Percentiles rank a stretch among this genome's conserved stretches.
Conservation (phyloP, 768 basidiomycete species). For the Russula vinacea region DNA sequence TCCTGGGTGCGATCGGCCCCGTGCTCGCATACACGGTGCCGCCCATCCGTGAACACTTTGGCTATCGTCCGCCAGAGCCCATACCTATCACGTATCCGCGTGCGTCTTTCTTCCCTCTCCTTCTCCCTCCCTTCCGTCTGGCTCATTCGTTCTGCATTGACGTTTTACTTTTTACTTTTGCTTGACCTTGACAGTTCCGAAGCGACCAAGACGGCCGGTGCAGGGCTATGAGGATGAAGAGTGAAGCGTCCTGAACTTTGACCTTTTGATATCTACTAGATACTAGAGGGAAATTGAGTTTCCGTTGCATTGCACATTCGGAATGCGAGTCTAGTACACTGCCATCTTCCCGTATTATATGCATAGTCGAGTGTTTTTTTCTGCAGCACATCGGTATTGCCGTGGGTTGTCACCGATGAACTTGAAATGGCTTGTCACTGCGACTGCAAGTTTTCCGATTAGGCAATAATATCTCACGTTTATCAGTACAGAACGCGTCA, state of each 20-base stretch:
- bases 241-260: neutral
- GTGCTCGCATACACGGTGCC: slow-evolving; percentile 69
- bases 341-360: neutral
- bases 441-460: neutral
- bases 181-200: slow-evolving; percentile 50
- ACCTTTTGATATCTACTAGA: neutral
- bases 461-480: slow-evolving; percentile 9
- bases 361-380: neutral
- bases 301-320: no score
- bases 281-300: neutral
- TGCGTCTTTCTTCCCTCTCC: slow-evolving; percentile 41
- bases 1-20: slow-evolving; percentile 73
- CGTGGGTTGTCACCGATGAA: no score
- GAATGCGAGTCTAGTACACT: neutral
- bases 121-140: neutral
- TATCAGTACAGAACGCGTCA: neutral
- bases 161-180: neutral
- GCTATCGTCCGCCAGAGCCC: slow-evolving; percentile 64
- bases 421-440: no score
- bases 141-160: neutral
- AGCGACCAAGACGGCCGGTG: slow-evolving; percentile 63
- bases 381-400: neutral
- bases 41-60: slow-evolving; percentile 73
- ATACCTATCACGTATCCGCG: slow-evolving; percentile 77
- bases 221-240: slow-evolving; percentile 71